Evolutionary conservation across 148 eudicot species (phyloP).

Genomic region (Mesembryanthemum crystallinum): DNA sequence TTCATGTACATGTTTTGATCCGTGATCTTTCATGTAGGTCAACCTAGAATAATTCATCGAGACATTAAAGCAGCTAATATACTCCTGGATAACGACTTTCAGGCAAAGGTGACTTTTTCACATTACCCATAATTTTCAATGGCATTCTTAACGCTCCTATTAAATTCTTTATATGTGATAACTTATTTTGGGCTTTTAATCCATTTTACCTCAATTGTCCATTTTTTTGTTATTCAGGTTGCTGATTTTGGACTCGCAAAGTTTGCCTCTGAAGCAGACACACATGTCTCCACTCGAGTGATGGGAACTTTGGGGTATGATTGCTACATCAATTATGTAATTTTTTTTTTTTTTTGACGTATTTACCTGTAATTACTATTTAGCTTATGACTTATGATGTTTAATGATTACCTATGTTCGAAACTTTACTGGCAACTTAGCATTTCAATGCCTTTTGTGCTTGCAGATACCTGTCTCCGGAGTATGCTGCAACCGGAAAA

Average conservation of each 20-base stretch:
- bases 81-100: constrained; percentile 54
- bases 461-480: constrained; percentile 81
- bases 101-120: constrained; percentile 56
- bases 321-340: neutral
- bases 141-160: neutral
- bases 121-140: neutral
- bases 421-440: neutral
- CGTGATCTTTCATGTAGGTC: constrained; percentile 37
- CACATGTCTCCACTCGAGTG: constrained; percentile 70
- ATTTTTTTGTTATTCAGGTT: constrained; percentile 42
- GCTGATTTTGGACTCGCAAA: constrained; percentile 89
- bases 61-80: constrained; percentile 76
- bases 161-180: neutral
- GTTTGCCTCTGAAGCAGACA: constrained; percentile 46
- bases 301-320: constrained; percentile 81
- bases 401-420: neutral
- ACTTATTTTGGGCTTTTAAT: neutral
- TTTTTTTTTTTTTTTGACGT: neutral
- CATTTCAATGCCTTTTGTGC: neutral
- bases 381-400: neutral
- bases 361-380: neutral
- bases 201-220: no score
- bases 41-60: constrained; percentile 65
- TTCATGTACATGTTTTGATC: neutral
- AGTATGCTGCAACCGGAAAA: constrained; percentile 77